Evolutionary conservation across 345 rosid species (phyloP), one percentile per base, ranked within the genome.

Genomic region (Theobroma cacao): DNA sequence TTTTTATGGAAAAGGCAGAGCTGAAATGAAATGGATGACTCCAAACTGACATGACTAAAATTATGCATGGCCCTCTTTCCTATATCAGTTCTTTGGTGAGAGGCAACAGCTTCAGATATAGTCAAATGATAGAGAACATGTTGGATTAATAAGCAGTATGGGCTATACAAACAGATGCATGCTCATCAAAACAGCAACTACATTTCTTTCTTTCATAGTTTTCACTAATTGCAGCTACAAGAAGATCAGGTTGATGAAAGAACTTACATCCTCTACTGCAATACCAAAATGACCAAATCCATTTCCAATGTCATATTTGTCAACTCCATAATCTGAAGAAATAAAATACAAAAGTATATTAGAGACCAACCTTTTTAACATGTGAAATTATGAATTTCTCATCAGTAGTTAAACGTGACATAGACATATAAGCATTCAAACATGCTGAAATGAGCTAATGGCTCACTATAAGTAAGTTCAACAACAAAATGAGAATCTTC

Each of bases 271-370:
- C 47, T 93, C 93, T 14, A 92, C 94, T 24, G 97, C 98, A 71
- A 95, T 87, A 78, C 98, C 96, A 74, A 95, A 95, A 88, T 93
- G 99, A 78, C 99, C 99, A 86, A 95, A 95, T 78, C 90, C 98
- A 81, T 85, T 76, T 36, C 99, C 97, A 74, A 93, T 87, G 60
- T 92, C 96, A 79, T 95, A 95, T 66, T 88, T 91, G 86, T 93
- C 97, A 85, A 93, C 92, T 78, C 97, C 99, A 87, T 93, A 95
- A 88, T 92, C 99, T 95, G 92, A 18, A 75, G 53, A 59, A 71
- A 65, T 28, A 76, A 56, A 73, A 34, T 31, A 7, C 47, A 34
- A 45, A 69, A 22, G 33, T 24, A 24, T 12, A 38, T 36, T 43
- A 67, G 13, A n/a, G 24, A 72, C 26, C 24, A 31, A 13, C 60